A percentile compares a stretch with the other conserved stretches of the same genome.
These are phyloP conservation scores for Candida argentea DNA, from an alignment of 805 yeast species.

Conservation along the genomic window DNA sequence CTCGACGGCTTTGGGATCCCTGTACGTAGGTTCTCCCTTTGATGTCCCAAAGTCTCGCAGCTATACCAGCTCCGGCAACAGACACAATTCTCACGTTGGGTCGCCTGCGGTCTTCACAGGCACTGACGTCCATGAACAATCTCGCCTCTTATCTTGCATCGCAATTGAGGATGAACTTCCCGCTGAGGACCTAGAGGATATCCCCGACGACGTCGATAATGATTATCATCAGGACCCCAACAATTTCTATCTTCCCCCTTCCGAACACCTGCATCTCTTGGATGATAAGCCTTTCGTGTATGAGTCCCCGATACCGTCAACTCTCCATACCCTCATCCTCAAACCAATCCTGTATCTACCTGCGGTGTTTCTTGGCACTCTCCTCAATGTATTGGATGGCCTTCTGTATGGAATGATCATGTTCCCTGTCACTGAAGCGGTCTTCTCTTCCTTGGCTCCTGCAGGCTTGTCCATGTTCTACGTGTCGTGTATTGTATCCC, in stretches of 20 bases:
- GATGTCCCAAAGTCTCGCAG: no score
- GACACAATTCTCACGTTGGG: constrained; percentile 15
- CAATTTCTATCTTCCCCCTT: background rate
- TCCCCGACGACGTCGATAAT: constrained; percentile 2
- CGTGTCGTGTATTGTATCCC: constrained; percentile 83
- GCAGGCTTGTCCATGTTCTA: constrained; percentile 92
- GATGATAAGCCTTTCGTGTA: no score
- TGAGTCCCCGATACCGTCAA: no score
- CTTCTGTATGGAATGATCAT: constrained; percentile 95
- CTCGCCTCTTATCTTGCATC: constrained; percentile 46
- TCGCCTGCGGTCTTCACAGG: constrained; percentile 41
- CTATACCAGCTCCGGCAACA: constrained; percentile 23
- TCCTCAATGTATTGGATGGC: constrained; percentile 85
- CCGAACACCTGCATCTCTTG: constrained; percentile 1
- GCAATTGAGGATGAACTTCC: constrained; percentile 35
- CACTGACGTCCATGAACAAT: constrained; percentile 42
- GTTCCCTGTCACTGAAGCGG: constrained; percentile 79
- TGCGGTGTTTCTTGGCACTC: constrained; percentile 74
- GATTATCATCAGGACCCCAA: constrained; percentile 2
- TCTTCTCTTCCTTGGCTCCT: constrained; percentile 73
- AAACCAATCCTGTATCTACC: constrained; percentile 51
- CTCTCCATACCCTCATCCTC: constrained; percentile 1
- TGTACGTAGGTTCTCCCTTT: no score
- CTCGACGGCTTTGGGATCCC: no score
- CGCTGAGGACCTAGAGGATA: constrained; percentile 1